Evolutionary conservation across 441 rosid species (phyloP).

Genomic region (Brassica hybrid): DNA sequence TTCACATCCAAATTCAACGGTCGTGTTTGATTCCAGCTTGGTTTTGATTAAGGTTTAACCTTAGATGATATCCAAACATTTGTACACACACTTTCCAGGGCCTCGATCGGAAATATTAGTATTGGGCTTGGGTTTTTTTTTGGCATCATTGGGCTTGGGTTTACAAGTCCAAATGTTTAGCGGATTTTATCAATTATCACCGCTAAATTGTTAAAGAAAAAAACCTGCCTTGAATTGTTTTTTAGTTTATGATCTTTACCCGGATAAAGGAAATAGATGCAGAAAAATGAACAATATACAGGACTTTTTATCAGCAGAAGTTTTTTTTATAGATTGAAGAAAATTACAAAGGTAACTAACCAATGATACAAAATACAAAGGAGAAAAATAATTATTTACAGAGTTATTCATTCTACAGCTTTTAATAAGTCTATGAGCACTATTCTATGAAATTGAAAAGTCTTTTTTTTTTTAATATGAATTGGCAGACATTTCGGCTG

Average conservation of each 20-base stretch:
- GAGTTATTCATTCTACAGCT: neutral
- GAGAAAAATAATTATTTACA: neutral
- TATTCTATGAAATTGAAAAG: neutral
- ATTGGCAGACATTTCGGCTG: neutral
- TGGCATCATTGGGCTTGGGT: conserved; percentile 29
- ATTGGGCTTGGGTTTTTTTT: conserved; percentile 26
- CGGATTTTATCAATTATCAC: neutral
- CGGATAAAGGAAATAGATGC: neutral
- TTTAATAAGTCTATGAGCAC: neutral
- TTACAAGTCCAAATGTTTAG: neutral
- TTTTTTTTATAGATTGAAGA: neutral
- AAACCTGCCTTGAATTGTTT: no score
- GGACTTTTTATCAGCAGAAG: neutral
- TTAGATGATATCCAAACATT: neutral
- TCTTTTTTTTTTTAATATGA: no score
- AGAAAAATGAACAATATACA: neutral
- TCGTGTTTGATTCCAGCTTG: conserved; percentile 38
- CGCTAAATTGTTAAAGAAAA: neutral
- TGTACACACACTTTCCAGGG: neutral
- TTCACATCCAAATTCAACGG: conserved; percentile 41
- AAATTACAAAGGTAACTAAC: neutral
- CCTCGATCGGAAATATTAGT: conserved; percentile 1
- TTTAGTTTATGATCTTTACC: neutral
- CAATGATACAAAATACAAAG: neutral
- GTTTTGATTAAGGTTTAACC: conserved; percentile 8